Base-by-base conservation (phyloP, 352 stramenopile genomes). In the Phytophthora capsici region DNA sequence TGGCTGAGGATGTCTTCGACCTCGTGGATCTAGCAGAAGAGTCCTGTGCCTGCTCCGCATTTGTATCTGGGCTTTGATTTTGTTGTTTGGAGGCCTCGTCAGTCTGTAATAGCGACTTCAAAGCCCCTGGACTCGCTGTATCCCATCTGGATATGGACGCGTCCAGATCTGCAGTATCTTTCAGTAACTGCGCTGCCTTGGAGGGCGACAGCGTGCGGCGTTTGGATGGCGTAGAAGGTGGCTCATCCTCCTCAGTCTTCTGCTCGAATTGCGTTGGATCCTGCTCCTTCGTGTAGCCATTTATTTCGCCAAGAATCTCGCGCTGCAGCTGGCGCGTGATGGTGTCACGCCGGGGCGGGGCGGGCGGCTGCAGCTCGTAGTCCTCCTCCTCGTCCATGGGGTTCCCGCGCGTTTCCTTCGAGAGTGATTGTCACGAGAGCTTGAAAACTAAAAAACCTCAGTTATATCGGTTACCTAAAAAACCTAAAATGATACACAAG, bases 261-360 rank as follows among this genome's bases (percentile, higher is more conserved):
- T 43, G 26, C 40, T 69, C 47, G 6, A 34, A 34, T 4, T 34
- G 28, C 28, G 8, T 9, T 19, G 22, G 40, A 13, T 50, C 37
- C 12, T 65, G 62, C 12, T 60, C 50, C 41, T 74, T 52, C 16
- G 43, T 54, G 36, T 50, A 63, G 4, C 38, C 22, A 23, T 69
- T 43, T 4, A 60, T 41, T 17, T 80, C 67, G 41, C 70, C 68
- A 48, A 90, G 62, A 26, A 92, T 85, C 69, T 89, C 79, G 34
- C 79, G 79, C 75, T 89, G 83, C 40, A 89, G 66, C 60, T 84
- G 75, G 45, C 73, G 80, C 7, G 77, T 82, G 57, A 90, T 75
- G 25, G 73, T 88, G 20, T 88, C 83, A 32, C 65, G 48, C 14
- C 63, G 67, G n/a, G 57, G 44, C 16, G 46, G 23, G 19, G 45